Conservation (phyloP, 2,329 filamentous ascomycete species). For the Fusarium tupiense region DNA sequence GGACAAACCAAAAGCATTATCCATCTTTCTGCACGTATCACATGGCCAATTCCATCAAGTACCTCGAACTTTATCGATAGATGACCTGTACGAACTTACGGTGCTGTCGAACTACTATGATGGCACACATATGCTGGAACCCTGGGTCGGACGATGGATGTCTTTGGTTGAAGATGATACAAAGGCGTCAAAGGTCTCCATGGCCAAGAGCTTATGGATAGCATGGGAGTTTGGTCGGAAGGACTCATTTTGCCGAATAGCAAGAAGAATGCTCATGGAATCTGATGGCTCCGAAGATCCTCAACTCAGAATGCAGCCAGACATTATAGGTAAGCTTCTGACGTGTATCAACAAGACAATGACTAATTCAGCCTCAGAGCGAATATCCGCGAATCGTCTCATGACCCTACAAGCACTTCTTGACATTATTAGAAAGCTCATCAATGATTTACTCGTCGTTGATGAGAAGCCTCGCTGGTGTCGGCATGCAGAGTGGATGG, state of each 20-base stretch:
- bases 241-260: neutral
- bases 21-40: neutral
- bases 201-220: neutral
- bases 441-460: neutral
- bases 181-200: neutral
- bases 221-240: neutral
- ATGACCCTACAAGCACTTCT: neutral
- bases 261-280: neutral
- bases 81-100: neutral
- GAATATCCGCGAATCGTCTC: neutral
- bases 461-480: slow-evolving; percentile 48
- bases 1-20: neutral
- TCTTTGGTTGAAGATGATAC: neutral
- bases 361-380: neutral
- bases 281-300: neutral
- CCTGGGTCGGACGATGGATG: neutral
- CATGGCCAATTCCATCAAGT: neutral
- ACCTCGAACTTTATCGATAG: neutral
- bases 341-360: rapidly evolving
- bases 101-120: neutral
- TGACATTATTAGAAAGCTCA: neutral
- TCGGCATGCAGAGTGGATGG: slow-evolving; percentile 47
- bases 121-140: neutral
- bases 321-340: neutral
- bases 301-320: neutral